Base-by-base conservation (phyloP, 2,329 filamentous ascomycete genomes). In the Bipolaris oryzae region DNA sequence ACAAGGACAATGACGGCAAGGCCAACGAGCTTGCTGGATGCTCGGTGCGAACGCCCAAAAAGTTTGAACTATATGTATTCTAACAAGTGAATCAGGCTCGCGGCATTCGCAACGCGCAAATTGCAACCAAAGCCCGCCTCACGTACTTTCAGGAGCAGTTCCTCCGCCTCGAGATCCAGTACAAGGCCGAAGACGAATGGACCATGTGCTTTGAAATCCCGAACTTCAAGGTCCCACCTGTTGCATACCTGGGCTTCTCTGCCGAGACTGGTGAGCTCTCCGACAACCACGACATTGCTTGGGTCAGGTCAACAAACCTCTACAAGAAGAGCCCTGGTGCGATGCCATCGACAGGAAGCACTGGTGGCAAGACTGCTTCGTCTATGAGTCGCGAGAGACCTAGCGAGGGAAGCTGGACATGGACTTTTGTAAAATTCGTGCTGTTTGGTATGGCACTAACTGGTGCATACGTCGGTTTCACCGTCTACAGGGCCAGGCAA, bases 71-170 rank as follows among this genome's bases (percentile, higher is more conserved):
- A 7, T 44, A 39, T 21, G 15, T 11, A 28, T 35, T 63, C 63
- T 69, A 49, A 66, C 49, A 21, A 11, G 9, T 25, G 3, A 53
- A 25, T 25, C 58, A 87, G 78, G 94, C 93, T 55, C 87, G 95
- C 58, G 94, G 94, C 62, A 87, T 99, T 67, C 90, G 95, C 69
- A 90, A 92, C 71, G 74, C 79, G 58, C 85, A 83, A 53, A 79
- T 93, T 55, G 64, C 94, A 20, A 96, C 93, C 64, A 96, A 93
- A 80, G 85, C 93, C 64, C 89, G 87, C 70, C 81, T 99, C 66
- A 97, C 92, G 49, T 98, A 98, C 82, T 96, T 98, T 83, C 91
- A 96, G 81, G 95, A 99, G 80, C 93, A 96, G 80, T 89, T 87
- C 64, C 84, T 99, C 73, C 90, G 89, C 70, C 84, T 99, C 61